A percentile compares a stretch with the other conserved stretches of the same genome.
phyloP scores from a whole-genome alignment of 2,329 filamentous ascomycete genomes.

The Pestalotiopsis fici region DNA sequence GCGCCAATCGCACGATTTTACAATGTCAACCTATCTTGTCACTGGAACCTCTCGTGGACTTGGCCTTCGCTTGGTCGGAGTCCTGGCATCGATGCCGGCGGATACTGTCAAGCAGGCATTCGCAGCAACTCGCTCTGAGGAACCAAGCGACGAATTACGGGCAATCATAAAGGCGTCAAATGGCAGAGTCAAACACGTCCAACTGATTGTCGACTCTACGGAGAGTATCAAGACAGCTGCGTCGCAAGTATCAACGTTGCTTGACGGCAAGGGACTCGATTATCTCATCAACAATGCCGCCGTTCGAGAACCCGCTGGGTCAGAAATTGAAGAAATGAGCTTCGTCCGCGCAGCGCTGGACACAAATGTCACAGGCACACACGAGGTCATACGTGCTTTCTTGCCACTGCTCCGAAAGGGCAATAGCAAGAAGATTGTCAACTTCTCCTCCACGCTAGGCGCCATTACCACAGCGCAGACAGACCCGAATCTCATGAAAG shows the following conservation, averaged over 20 bases:
- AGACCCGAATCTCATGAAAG: not conserved
- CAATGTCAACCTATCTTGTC: not conserved
- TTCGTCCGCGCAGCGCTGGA: conserved; percentile 22
- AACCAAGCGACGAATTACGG: not conserved
- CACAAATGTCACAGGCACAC: conserved; percentile 31
- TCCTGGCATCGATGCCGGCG: not conserved
- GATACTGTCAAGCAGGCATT: not conserved
- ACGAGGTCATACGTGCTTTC: conserved; percentile 32
- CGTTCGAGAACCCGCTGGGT: conserved; percentile 13
- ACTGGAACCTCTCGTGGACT: not conserved
- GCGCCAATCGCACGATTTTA: not conserved
- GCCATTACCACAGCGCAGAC: conserved; percentile 5
- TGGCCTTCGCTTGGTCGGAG: not conserved
- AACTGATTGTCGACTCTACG: not conserved
- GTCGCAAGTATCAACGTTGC: not conserved
- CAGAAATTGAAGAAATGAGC: conserved; percentile 22
- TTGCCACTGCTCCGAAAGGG: conserved; percentile 14
- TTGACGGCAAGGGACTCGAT: conserved; percentile 2
- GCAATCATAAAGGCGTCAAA: not conserved
- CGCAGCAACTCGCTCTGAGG: not conserved
- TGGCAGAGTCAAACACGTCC: not conserved
- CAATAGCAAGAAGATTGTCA: conserved; percentile 8
- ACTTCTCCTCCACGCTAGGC: conserved; percentile 10
- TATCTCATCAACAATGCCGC: conserved; percentile 16
- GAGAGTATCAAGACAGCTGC: not conserved